A percentile compares a stretch with the other conserved stretches of the same genome.
phyloP scores from a whole-genome alignment of 352 stramenopile species.

The Phytophthora capsici region DNA sequence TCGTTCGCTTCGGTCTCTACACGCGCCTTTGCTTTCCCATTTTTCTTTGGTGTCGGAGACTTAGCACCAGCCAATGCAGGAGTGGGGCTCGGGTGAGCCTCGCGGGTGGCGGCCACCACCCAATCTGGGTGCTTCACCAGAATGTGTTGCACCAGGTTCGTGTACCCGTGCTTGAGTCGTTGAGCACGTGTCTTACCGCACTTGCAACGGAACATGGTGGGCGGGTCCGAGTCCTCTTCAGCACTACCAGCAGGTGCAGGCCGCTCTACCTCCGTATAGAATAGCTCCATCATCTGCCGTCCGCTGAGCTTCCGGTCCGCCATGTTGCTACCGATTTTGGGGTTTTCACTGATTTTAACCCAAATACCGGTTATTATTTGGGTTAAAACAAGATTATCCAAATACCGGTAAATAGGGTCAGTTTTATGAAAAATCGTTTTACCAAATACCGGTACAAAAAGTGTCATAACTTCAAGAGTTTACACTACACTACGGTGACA shows the following conservation, averaged over 20 bases:
- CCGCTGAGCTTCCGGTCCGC: constrained; percentile 39
- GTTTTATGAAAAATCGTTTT: too few relatives aligned
- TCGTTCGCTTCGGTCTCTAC: background rate
- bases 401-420: too few relatives aligned
- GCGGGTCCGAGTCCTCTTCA: constrained; percentile 7
- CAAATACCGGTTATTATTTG: too few relatives aligned
- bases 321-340: constrained; percentile 15
- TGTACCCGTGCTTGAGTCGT: constrained; percentile 60
- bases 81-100: constrained; percentile 27
- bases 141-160: constrained; percentile 73
- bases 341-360: constrained; percentile 8
- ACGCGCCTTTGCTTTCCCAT: constrained; percentile 11
- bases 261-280: constrained; percentile 46
- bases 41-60: constrained; percentile 11
- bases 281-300: constrained; percentile 54
- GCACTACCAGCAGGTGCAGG: background rate
- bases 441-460: constrained; percentile 4
- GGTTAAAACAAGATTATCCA: too few relatives aligned
- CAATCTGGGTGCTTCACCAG: constrained; percentile 71
- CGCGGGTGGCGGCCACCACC: constrained; percentile 37
- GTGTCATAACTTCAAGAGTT: background rate
- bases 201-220: constrained; percentile 58
- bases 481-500: constrained; percentile 56
- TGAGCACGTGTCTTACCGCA: constrained; percentile 68
- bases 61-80: constrained; percentile 29